Evolutionary conservation across 257 asterid genomes (phyloP).

Genomic region (Fraxinus cuspidata): DNA sequence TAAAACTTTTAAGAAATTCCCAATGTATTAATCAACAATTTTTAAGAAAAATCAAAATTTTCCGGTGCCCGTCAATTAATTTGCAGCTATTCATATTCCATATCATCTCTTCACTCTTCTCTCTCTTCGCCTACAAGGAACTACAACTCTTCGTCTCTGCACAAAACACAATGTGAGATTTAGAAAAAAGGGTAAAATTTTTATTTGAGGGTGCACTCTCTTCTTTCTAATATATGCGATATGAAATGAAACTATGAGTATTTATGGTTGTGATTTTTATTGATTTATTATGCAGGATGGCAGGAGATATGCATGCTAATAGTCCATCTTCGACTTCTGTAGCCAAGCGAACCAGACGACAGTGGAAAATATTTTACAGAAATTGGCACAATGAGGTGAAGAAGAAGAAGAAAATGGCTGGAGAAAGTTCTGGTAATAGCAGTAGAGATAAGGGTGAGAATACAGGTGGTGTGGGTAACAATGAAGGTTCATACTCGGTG

Average conservation of each 20-base stretch:
- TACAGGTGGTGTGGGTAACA: background rate
- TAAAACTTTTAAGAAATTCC: background rate
- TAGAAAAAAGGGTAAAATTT: no score
- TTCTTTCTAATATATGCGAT: no score
- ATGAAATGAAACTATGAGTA: background rate
- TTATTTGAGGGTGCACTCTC: no score
- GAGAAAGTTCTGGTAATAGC: background rate
- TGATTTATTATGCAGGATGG: background rate
- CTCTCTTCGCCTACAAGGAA: no score
- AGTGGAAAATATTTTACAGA: slow-evolving; percentile 23
- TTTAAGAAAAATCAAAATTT: no score
- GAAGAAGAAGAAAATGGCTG: background rate
- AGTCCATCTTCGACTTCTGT: background rate
- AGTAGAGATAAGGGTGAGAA: slow-evolving; percentile 5
- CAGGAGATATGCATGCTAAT: slow-evolving; percentile 20
- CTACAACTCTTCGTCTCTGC: no score
- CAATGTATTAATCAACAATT: no score
- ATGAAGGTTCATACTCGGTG: background rate
- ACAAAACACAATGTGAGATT: no score
- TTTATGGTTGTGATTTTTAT: background rate
- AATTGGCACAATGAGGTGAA: background rate
- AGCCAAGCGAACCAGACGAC: slow-evolving; percentile 28
- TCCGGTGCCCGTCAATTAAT: background rate
- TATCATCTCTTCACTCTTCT: no score
- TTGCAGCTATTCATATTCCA: no score